phyloP scores from a whole-genome alignment of 805 yeast genomes.

The Suhomyces emberorum region DNA sequence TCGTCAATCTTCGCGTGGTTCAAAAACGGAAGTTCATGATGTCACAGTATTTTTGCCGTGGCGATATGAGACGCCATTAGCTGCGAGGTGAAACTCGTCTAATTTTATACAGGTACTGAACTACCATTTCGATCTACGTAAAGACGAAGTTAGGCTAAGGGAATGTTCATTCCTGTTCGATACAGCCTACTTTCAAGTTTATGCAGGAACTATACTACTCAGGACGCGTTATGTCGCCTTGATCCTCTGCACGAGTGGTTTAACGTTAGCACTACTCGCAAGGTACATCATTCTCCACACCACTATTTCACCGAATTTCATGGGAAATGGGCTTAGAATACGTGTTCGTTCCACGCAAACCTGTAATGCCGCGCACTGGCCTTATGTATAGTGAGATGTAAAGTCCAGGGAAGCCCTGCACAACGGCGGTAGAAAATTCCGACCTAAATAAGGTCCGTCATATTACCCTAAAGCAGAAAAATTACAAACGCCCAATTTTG shows the following conservation, averaged over 20 bases:
- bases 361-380: no score
- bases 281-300: neutral
- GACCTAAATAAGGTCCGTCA: neutral
- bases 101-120: neutral
- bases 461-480: slow-evolving; percentile 6
- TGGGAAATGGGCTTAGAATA: neutral
- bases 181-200: neutral
- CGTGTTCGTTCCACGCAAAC: neutral
- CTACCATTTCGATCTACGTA: no score
- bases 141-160: neutral
- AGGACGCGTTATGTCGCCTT: neutral
- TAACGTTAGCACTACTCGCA: neutral
- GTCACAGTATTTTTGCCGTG: no score
- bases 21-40: no score
- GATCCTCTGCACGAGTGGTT: neutral
- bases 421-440: neutral
- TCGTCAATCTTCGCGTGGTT: no score
- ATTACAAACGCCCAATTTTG: slow-evolving; percentile 6
- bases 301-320: neutral
- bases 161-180: neutral
- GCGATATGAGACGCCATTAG: no score
- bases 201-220: neutral
- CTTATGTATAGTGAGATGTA: neutral
- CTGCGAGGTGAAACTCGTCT: neutral
- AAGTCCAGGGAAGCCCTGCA: neutral